Percentiles rank a stretch among this genome's conserved stretches.
These are phyloP conservation scores for Cercospora brassicicola DNA, from an alignment of 2,329 filamentous ascomycete genomes.

Conservation along the genomic window DNA sequence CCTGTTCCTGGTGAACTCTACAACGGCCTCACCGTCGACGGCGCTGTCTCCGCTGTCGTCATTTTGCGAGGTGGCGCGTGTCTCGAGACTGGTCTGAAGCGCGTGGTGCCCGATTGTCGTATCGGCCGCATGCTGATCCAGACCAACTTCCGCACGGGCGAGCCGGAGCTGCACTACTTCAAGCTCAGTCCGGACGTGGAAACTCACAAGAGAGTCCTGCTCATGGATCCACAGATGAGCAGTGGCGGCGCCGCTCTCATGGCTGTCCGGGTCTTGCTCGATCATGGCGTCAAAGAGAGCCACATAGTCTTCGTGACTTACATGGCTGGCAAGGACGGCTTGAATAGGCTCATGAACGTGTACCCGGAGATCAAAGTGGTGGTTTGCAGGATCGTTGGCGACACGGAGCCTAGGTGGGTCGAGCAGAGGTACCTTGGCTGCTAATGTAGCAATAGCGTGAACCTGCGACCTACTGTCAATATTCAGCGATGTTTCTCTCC, in stretches of 20 bases:
- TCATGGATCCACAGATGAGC: constrained; percentile 93
- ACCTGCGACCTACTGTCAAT: not conserved
- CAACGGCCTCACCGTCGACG: constrained; percentile 67
- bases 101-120: constrained; percentile 88
- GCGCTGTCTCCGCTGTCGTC: constrained; percentile 78
- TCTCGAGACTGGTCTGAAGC: constrained; percentile 81
- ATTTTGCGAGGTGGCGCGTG: constrained; percentile 85
- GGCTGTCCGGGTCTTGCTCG: constrained; percentile 92
- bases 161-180: constrained; percentile 89
- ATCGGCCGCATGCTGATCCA: constrained; percentile 89
- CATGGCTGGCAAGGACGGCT: constrained; percentile 77
- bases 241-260: constrained; percentile 83
- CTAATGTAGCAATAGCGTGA: constrained; percentile 43
- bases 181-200: constrained; percentile 74
- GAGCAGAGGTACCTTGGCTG: constrained; percentile 90
- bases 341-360: constrained; percentile 82
- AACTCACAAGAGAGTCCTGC: constrained; percentile 74
- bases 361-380: constrained; percentile 87
- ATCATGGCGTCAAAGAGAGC: constrained; percentile 83
- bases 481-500: not conserved
- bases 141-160: constrained; percentile 73
- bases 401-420: constrained; percentile 84
- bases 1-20: constrained; percentile 67
- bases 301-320: constrained; percentile 92
- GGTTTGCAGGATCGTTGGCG: constrained; percentile 75